Evolutionary conservation across 164 flowering plant genomes (phyloP), one percentile per base, ranked within the genome.

Genomic region (Vitis rupestris): DNA sequence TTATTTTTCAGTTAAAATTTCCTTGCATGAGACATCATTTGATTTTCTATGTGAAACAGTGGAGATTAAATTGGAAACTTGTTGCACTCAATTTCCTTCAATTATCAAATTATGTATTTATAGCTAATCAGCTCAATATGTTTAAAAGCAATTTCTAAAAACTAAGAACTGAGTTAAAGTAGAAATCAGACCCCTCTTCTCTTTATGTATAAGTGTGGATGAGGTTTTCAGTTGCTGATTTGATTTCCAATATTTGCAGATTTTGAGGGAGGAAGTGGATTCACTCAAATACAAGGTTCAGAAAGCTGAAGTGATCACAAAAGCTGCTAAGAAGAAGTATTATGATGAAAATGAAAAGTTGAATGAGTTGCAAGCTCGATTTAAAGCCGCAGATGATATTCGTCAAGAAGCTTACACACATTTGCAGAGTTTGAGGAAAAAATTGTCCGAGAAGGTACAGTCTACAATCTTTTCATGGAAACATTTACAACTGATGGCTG

Each of bases 351-450:
- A 37, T 59, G 81, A 70, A 10, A 78, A 73, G 74, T 61, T 83
- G 10, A 74, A 63, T 48, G 77, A 81, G 31, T 72, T 87, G 72
- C 83, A 75, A 44, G 70, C 59, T 9, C 84, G 85, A 72, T 87
- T 75, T 69, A 81, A 63, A 72, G 83, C 73, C 70, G 97, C 92
- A 4, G 79, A 92, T 82, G 78, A 69, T 31, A 67, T 81, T 72
- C 94, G 97, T 51, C 97, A 92, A 78, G 82, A 80, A 63, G 96
- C 95, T 12, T 92, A 86, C 74, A 59, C 69, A 14, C 76, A 76
- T 52, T 62, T 86, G 23, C 82, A 75, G 76, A 72, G 65, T 64
- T 75, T 88, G 77, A 89, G 68, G 82, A 85, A 84, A 76, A 82
- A 85, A 71, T 65, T 75, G 29, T 74, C 73, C 68, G 88, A 84